Base-by-base conservation (phyloP, 257 asterid genomes). In the Plantago major region DNA sequence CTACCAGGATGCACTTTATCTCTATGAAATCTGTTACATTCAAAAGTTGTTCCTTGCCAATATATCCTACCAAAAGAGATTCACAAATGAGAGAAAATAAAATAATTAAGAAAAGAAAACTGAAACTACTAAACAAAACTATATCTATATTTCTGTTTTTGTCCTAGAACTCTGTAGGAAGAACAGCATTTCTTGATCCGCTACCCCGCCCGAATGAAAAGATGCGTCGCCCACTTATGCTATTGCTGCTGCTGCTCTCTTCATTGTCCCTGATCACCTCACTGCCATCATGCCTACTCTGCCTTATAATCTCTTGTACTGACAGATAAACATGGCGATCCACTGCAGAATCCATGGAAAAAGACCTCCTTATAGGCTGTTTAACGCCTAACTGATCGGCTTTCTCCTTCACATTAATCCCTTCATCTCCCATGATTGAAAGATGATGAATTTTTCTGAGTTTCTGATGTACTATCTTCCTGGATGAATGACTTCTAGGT, bases 381-480 rank as follows among this genome's bases (percentile, higher is more conserved):
- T 3, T 30, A 40, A 84, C 42, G 10, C 74, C 30, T 55, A 89
- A 84, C 42, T 78, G 88, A 30, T 80, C 76, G 40, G 84, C 88
- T 44, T 74, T 75, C 26, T 65, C 84, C 42, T 89, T 74, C 12
- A 76, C 78, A 60, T 78, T 44, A 7, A 86, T 80, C 51, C 87
- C 81, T 63, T 84, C 95, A 66, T 87, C 97, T 18, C 94, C 97
- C 94, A 89, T 87, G 22, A 82, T 79, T 13, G 97, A 86, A 71
- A 68, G 77, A 47, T 70, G 86, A 22, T 76, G 87, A 46, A 56
- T 69, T 46, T 84, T 81, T 38, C 80, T 75, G 0, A 52, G 57
- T 46, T 82, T 80, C 9, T 56, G 28, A 65, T 69, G 69, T 18
- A 70, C 63, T 46, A 58, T 13, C 66, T 82, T 82, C 43, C 79